phyloP scores from a whole-genome alignment of 495 filamentous ascomycete genomes.

The Penicillium herquei region DNA sequence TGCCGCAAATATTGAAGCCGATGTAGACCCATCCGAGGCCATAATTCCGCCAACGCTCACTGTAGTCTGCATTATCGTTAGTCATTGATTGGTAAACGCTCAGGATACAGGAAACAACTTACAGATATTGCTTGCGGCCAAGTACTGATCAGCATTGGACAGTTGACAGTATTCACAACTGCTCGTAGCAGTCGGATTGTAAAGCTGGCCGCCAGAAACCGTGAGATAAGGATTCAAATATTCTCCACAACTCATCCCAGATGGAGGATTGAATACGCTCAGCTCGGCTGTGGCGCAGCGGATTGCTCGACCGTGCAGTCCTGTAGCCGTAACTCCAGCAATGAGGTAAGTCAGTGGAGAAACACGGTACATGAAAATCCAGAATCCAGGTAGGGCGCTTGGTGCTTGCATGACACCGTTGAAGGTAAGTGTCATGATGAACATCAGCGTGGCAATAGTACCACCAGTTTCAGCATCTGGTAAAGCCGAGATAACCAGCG shows the following conservation, averaged over 20 bases:
- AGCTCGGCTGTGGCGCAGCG: slow-evolving; percentile 63
- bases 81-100: neutral
- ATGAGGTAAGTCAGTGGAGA: slow-evolving; percentile 68
- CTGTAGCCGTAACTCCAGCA: slow-evolving; percentile 57
- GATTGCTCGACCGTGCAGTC: slow-evolving; percentile 56
- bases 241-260: slow-evolving; percentile 51
- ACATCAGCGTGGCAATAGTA: slow-evolving; percentile 58
- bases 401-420: slow-evolving; percentile 57
- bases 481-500: slow-evolving; percentile 49
- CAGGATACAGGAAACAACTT: slow-evolving; percentile 8
- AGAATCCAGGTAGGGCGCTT: slow-evolving; percentile 55
- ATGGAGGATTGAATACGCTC: slow-evolving; percentile 52
- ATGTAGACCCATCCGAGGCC: slow-evolving; percentile 70
- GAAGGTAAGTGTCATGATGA: slow-evolving; percentile 59
- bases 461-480: slow-evolving; percentile 56
- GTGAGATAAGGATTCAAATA: slow-evolving; percentile 59
- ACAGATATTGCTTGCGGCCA: slow-evolving; percentile 52
- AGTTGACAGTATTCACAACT: slow-evolving; percentile 65
- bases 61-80: slow-evolving; percentile 43
- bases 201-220: slow-evolving; percentile 50
- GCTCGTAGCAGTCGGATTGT: slow-evolving; percentile 46
- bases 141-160: slow-evolving; percentile 59
- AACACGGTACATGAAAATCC: slow-evolving; percentile 70
- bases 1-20: slow-evolving; percentile 73
- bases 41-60: slow-evolving; percentile 68